Conservation (phyloP, 2,329 filamentous ascomycete genomes). For the Arachnomyces sp. region DNA sequence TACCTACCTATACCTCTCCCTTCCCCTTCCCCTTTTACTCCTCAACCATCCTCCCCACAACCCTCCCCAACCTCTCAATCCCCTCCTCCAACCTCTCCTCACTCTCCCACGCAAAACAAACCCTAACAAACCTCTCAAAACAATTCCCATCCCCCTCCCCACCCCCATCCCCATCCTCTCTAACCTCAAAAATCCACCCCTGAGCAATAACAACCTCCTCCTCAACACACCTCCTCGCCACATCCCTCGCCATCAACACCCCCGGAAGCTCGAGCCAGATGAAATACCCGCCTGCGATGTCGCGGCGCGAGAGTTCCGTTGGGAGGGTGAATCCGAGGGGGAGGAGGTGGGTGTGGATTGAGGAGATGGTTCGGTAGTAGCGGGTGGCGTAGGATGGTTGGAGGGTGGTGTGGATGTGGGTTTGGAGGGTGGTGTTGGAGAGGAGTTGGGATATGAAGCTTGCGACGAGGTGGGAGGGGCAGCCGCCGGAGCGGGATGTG, state of each 20-base stretch:
- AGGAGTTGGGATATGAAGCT: constrained; percentile 51
- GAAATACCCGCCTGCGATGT: constrained; percentile 73
- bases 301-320: constrained; percentile 10
- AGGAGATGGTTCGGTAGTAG: constrained; percentile 49
- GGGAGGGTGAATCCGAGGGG: constrained; percentile 51
- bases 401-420: constrained; percentile 46
- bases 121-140: constrained; percentile 55
- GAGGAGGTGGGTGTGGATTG: constrained; percentile 52
- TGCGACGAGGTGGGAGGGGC: constrained; percentile 53
- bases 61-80: constrained; percentile 52
- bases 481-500: constrained; percentile 51
- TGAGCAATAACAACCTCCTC: constrained; percentile 62
- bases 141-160: constrained; percentile 29
- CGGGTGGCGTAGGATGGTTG: constrained; percentile 50
- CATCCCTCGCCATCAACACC: constrained; percentile 44
- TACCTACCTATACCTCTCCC: too few species aligned
- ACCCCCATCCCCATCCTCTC: constrained; percentile 38
- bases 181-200: constrained; percentile 63
- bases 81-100: constrained; percentile 60
- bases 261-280: constrained; percentile 65
- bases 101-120: constrained; percentile 69
- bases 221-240: constrained; percentile 53
- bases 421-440: constrained; percentile 44
- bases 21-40: constrained; percentile 9
- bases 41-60: constrained; percentile 36